A percentile compares a stretch with the other conserved stretches of the same genome.
phyloP scores from a whole-genome alignment of 2,329 filamentous ascomycete genomes.

The Ophiostoma triangulosporum region DNA sequence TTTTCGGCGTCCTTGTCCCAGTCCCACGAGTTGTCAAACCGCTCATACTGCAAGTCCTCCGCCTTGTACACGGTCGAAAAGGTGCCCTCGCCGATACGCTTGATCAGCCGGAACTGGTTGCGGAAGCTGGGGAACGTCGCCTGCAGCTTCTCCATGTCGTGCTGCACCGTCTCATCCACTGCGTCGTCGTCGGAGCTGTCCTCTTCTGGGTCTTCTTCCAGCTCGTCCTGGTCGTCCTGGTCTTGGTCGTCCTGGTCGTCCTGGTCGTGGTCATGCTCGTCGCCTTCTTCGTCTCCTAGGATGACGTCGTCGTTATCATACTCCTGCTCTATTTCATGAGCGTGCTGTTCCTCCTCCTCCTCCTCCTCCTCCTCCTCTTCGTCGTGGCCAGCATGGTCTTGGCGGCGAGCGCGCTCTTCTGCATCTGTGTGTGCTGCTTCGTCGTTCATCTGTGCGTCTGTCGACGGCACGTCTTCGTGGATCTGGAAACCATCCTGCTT shows the following conservation, averaged over 20 bases:
- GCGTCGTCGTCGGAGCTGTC: slow-evolving; percentile 45
- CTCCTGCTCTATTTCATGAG: slow-evolving; percentile 19
- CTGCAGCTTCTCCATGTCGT: slow-evolving; percentile 80
- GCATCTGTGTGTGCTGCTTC: slow-evolving; percentile 23
- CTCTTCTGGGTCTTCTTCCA: slow-evolving; percentile 29
- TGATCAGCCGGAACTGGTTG: slow-evolving; percentile 77
- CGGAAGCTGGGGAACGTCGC: slow-evolving; percentile 72
- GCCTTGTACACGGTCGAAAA: slow-evolving; percentile 99
- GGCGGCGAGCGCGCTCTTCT: background rate
- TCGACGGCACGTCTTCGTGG: slow-evolving; percentile 34
- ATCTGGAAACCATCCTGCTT: slow-evolving; percentile 31
- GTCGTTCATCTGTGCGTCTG: slow-evolving; percentile 36
- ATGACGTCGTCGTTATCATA: slow-evolving; percentile 1
- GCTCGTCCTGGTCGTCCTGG: slow-evolving; percentile 19
- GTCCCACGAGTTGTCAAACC: slow-evolving; percentile 81
- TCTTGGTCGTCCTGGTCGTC: slow-evolving; percentile 20
- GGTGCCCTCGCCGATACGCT: slow-evolving; percentile 94
- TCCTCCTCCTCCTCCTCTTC: slow-evolving; percentile 15
- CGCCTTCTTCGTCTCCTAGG: slow-evolving; percentile 16
- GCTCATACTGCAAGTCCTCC: slow-evolving; percentile 76
- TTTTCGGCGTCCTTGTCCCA: slow-evolving; percentile 51
- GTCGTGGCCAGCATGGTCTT: background rate
- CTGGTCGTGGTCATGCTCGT: slow-evolving; percentile 32
- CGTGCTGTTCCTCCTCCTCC: slow-evolving; percentile 19
- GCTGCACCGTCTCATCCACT: slow-evolving; percentile 55